Evolutionary conservation across 805 yeast genomes (phyloP).

Genomic region (Helenozyma rhizophorensis): DNA sequence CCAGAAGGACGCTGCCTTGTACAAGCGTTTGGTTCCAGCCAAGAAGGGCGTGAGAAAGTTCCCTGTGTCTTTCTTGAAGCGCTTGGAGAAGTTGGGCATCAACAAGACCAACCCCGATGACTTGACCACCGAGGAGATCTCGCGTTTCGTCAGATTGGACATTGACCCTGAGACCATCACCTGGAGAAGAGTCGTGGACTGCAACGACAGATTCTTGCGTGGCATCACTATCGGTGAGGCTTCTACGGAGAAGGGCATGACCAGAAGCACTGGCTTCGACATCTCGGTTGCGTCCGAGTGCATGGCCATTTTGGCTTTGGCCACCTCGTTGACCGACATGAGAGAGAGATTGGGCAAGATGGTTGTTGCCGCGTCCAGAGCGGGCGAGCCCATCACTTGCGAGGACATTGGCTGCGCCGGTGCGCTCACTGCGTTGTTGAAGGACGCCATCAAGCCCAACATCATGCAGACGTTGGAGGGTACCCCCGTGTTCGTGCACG

Average conservation of each 20-base stretch:
- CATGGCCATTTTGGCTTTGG: slow-evolving; percentile 80
- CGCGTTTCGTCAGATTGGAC: slow-evolving; percentile 63
- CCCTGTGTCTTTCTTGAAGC: slow-evolving; percentile 61
- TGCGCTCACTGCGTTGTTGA: slow-evolving; percentile 74
- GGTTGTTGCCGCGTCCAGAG: slow-evolving; percentile 65
- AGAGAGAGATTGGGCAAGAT: slow-evolving; percentile 71
- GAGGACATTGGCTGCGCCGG: slow-evolving; percentile 87
- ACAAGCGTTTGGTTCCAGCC: slow-evolving; percentile 69
- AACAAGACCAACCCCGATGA: slow-evolving; percentile 67
- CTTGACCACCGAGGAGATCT: slow-evolving; percentile 63
- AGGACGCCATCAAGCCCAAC: slow-evolving; percentile 81
- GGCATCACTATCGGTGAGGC: slow-evolving; percentile 78
- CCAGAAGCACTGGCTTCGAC: slow-evolving; percentile 74
- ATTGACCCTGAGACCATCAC: slow-evolving; percentile 77
- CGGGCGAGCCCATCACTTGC: slow-evolving; percentile 73
- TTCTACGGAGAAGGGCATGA: slow-evolving; percentile 72
- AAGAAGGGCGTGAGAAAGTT: slow-evolving; percentile 68
- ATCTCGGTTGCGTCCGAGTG: slow-evolving; percentile 82
- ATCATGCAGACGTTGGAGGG: slow-evolving; percentile 87
- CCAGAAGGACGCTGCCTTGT: slow-evolving; percentile 68
- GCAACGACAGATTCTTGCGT: slow-evolving; percentile 76
- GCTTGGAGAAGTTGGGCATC: slow-evolving; percentile 67
- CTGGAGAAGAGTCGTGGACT: slow-evolving; percentile 81
- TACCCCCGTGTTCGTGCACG: slow-evolving; percentile 82
- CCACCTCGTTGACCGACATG: slow-evolving; percentile 66